Percentiles rank a stretch among this genome's conserved stretches.
These are phyloP conservation scores for Anethum foeniculum DNA, from an alignment of 140 eudicot genomes.

Conservation along the genomic window DNA sequence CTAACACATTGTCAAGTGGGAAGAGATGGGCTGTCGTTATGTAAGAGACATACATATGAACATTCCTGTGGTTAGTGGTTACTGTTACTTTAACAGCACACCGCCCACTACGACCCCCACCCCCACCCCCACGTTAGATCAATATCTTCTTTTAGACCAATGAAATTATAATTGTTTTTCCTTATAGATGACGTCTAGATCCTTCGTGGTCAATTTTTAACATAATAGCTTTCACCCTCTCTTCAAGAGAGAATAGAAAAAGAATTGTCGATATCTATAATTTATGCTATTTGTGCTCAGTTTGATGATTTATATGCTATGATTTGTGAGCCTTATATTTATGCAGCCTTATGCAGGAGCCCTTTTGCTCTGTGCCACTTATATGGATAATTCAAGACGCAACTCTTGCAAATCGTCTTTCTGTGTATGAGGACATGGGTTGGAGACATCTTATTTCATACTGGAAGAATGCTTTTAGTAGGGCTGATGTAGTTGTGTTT, in stretches of 20 bases:
- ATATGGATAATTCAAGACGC: slow-evolving; percentile 93
- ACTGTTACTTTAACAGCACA: background rate
- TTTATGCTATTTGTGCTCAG: slow-evolving; percentile 9
- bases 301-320: slow-evolving; percentile 26
- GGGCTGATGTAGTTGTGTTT: slow-evolving; percentile 84
- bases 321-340: slow-evolving; percentile 62
- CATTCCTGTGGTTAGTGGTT: background rate
- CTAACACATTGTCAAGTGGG: background rate
- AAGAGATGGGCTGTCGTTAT: background rate
- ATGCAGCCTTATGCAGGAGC: slow-evolving; percentile 99
- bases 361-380: slow-evolving; percentile 91
- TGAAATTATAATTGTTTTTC: background rate
- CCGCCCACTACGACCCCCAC: background rate
- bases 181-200: background rate
- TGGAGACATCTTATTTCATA: slow-evolving; percentile 56
- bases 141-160: background rate
- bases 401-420: slow-evolving; percentile 72
- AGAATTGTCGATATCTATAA: background rate
- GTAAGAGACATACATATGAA: background rate
- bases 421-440: slow-evolving; percentile 47
- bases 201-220: background rate
- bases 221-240: background rate
- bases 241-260: background rate
- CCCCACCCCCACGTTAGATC: background rate
- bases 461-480: slow-evolving; percentile 60